Evolutionary conservation across 1,139 yeast genomes (phyloP), one percentile per base, ranked within the genome.

Genomic region (Waltiozyma sp.): DNA sequence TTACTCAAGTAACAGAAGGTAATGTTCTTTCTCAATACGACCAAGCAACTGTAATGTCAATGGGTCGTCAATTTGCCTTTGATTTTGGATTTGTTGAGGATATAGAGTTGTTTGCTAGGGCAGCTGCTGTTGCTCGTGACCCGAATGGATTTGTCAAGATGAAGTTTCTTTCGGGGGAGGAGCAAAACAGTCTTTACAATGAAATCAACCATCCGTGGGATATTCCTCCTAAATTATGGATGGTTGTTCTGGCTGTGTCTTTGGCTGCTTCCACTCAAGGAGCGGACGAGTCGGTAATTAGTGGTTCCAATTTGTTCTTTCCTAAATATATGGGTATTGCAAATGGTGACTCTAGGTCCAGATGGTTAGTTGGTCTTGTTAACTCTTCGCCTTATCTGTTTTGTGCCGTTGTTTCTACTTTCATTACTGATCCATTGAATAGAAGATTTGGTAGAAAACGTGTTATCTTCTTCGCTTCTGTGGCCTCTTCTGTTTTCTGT

Each of bases 61-160:
- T 82, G 78, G 95, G 89, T 23, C 68, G 82, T 47, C 69, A 70
- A 47, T 85, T 81, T 60, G 89, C 89, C 23, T 57, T 62, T 36
- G 73, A 73, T 50, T 67, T 81, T 54, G 77, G 70, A 9, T 61
- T 85, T 54, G n/a, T 11, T 11, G 54, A 48, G 4, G 88, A 82
- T 51, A 66, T 70, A 18, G 54, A 51, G 0, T 36, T 53, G 5
- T 36, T 58, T 15, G 40, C 39, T 5, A 42, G 51, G 38, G 60
- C 60, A 16, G 61, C 61, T 3, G 38, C 54, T 28, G 40, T 56
- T 4, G 61, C 61, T 1, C 56, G 57, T 39, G 49, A 54, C 37
- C 51, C 53, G 48, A 8, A 28, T 41, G 3, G 54, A 50, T 39
- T 42, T 50, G 4, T 53, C 46, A 10, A 43, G 42, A 1, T 58